phyloP scores from a whole-genome alignment of 768 basidiomycete species.

The Amanita brunnescens region DNA sequence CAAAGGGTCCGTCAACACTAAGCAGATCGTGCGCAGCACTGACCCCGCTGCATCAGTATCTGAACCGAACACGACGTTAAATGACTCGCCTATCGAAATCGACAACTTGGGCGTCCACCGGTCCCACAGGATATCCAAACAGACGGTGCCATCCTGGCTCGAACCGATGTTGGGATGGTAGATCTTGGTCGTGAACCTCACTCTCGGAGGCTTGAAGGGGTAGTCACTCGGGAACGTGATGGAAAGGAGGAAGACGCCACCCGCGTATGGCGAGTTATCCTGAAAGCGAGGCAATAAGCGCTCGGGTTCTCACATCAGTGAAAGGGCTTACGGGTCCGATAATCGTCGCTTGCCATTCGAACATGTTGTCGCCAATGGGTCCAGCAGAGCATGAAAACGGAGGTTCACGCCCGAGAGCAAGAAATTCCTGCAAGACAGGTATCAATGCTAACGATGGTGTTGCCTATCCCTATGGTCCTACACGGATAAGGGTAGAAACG shows the following conservation, averaged over 20 bases:
- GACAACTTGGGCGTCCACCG: constrained; percentile 99
- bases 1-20: constrained; percentile 98
- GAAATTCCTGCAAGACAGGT: constrained; percentile 70
- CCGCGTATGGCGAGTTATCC: constrained; percentile 97
- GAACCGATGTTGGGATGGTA: constrained; percentile 99
- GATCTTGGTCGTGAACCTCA: constrained; percentile 99
- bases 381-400: constrained; percentile 99
- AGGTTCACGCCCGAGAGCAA: constrained; percentile 98
- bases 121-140: constrained; percentile 95
- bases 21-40: constrained; percentile 98
- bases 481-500: constrained; percentile 8
- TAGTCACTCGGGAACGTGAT: constrained; percentile 96
- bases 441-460: too few species aligned
- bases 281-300: constrained; percentile 26
- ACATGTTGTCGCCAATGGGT: constrained; percentile 96
- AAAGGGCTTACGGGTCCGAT: constrained; percentile 88
- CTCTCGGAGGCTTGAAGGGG: constrained; percentile 99
- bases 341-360: constrained; percentile 99
- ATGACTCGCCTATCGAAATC: constrained; percentile 81
- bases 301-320: constrained; percentile 12
- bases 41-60: neutral
- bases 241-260: constrained; percentile 97
- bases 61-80: neutral
- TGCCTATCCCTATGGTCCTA: constrained; percentile 12
- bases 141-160: constrained; percentile 98